These are phyloP conservation scores for Solanum neorickii DNA, from an alignment of 257 asterid genomes.

Conservation along the genomic window DNA sequence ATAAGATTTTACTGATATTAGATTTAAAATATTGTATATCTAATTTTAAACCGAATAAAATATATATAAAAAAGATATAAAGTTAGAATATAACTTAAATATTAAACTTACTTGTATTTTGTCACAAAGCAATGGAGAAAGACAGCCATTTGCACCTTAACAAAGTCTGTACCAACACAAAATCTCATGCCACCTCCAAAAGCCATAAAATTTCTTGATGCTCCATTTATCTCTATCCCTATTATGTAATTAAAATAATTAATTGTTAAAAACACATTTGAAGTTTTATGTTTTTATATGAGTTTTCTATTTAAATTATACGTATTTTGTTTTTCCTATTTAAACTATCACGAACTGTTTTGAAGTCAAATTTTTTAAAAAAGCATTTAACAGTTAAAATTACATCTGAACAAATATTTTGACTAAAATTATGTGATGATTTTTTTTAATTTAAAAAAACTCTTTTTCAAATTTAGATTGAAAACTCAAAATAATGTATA, in stretches of 20 bases:
- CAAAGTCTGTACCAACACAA: conserved; percentile 83
- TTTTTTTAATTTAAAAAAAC: not conserved
- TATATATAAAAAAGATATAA: no score
- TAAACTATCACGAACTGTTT: not conserved
- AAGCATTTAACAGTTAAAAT: not conserved
- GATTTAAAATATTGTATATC: not conserved
- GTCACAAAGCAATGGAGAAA: conserved; percentile 69
- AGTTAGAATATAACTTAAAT: not conserved
- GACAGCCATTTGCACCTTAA: conserved; percentile 78
- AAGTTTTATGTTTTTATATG: not conserved
- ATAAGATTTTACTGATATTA: no score
- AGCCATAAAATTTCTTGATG: conserved; percentile 85
- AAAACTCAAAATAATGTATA: not conserved
- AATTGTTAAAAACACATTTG: not conserved
- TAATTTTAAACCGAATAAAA: not conserved
- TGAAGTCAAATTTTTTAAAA: not conserved
- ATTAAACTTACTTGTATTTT: conserved; percentile 32
- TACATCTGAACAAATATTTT: not conserved
- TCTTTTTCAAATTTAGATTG: not conserved
- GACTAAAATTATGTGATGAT: not conserved
- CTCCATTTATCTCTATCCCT: conserved; percentile 61
- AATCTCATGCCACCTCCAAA: conserved; percentile 91
- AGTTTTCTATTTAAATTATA: not conserved
- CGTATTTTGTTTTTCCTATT: not conserved
- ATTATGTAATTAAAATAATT: not conserved